Base-by-base conservation (phyloP, 2,329 filamentous ascomycete genomes). In the Cadophora luteo-olivacea region DNA sequence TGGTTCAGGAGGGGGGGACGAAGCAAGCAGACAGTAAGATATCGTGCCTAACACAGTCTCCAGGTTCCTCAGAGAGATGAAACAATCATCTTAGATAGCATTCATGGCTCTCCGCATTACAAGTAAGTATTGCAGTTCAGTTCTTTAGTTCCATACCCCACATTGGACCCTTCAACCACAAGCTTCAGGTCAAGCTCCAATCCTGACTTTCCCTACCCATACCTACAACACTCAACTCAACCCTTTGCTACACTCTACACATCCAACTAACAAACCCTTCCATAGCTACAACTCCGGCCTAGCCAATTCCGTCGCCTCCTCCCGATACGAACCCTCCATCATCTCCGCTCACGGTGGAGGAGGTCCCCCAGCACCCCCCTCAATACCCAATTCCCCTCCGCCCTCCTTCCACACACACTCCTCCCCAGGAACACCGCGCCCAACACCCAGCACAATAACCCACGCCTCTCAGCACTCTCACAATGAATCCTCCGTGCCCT, bases 391-490 rank as follows among this genome's bases (percentile, higher is more conserved):
- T 57, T 76, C 72, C 1, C 75, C 74, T 16, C 74, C 74, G 11
- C 75, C 75, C 2, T 70, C 67, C 14, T 75, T 76, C 70, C 75
- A 73, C 65, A 74, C 65, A 9, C 68, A 65, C 48, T 72, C 70
- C 63, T 70, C 69, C 11, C 71, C 71, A 1, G 69, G 64, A 3
- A 75, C 72, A 19, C 74, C 72, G 6, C 68, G 72, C 2, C 70
- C 70, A 33, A 72, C 69, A 4, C 73, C 72, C 8, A 70, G 68
- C 36, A 72, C 72, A 22, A 49, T 12, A 19, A 67, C 33, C 67
- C 69, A 49, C 1, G 61, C 64, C 12, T 65, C 62, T n/a, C 66
- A 64, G 1, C 52, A 32, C 52, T 55, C 52, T 1, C 52, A 55
- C 16, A 25, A 60, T 19, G 36, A 60, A 22, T 38, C 49, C 24